Conservation (phyloP, 768 basidiomycete genomes). For the Tulasnella sp. region DNA sequence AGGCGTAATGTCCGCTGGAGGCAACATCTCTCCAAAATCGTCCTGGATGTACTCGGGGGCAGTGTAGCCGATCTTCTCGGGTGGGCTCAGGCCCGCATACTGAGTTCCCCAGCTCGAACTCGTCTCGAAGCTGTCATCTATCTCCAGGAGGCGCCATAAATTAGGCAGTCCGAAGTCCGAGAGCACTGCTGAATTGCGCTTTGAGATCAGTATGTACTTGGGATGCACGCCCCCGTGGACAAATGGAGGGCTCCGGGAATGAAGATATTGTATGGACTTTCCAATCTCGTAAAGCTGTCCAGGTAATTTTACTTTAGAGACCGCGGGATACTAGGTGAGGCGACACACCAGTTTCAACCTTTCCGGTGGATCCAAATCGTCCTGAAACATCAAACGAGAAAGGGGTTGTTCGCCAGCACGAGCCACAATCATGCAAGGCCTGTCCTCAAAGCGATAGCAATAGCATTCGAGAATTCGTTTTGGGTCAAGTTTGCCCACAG, state of each 20-base stretch:
- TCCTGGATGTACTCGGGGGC: not conserved
- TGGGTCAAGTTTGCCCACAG: not conserved
- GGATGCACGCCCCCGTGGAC: not conserved
- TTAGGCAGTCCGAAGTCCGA: not conserved
- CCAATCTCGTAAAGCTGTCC: not conserved
- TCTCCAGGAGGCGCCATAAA: not conserved
- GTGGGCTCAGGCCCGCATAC: not conserved
- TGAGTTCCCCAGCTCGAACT: no score
- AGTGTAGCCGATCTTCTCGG: not conserved
- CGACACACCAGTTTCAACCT: not conserved
- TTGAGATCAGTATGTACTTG: not conserved
- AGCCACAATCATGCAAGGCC: not conserved
- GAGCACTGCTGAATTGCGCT: not conserved
- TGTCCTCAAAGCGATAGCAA: not conserved
- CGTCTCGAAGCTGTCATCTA: not conserved
- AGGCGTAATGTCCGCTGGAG: not conserved
- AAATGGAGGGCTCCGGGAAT: not conserved
- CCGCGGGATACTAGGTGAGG: not conserved
- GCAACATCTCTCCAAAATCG: not conserved
- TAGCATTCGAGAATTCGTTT: not conserved
- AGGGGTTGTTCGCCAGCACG: not conserved
- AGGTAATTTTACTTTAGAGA: not conserved
- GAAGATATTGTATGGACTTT: slow-evolving; percentile 25
- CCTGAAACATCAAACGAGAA: not conserved
- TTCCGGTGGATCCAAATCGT: not conserved